phyloP scores from a whole-genome alignment of 1,284 basidiomycete species.

The Microstroma glucosiphilum region DNA sequence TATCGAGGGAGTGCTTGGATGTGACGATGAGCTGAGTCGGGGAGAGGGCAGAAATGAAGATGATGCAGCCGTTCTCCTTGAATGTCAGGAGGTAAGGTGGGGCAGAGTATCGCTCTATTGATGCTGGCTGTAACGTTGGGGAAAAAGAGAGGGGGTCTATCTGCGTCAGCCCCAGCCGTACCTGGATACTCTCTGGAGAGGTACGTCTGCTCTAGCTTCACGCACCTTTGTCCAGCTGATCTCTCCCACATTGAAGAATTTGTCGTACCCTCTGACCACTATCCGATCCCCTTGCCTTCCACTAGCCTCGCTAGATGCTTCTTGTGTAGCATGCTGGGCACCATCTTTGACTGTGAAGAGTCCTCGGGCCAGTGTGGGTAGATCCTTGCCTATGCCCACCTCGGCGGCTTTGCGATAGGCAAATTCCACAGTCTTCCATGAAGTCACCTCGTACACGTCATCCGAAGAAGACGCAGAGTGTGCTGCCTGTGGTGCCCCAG shows the following conservation, averaged over 20 bases:
- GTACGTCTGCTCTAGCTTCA: slow-evolving; percentile 13
- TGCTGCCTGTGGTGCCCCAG: neutral
- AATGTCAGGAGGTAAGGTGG: slow-evolving; percentile 82
- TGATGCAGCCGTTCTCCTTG: slow-evolving; percentile 97
- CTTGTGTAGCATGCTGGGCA: slow-evolving; percentile 20
- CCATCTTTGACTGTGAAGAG: slow-evolving; percentile 39
- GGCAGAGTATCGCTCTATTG: slow-evolving; percentile 58
- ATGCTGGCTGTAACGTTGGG: slow-evolving; percentile 11
- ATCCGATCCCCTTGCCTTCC: slow-evolving; percentile 60
- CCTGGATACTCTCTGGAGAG: neutral
- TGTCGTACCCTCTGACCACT: slow-evolving; percentile 89
- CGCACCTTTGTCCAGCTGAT: slow-evolving; percentile 86
- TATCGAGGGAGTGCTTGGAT: slow-evolving; percentile 67
- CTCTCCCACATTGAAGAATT: slow-evolving; percentile 97
- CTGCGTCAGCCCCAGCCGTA: neutral
- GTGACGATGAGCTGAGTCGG: slow-evolving; percentile 72
- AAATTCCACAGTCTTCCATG: slow-evolving; percentile 47
- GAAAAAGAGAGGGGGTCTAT: slow-evolving; percentile 5
- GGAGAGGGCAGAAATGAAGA: slow-evolving; percentile 84
- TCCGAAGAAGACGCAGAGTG: neutral
- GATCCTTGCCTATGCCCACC: slow-evolving; percentile 19
- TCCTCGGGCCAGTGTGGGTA: slow-evolving; percentile 46
- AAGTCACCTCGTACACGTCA: slow-evolving; percentile 10
- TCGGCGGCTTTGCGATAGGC: slow-evolving; percentile 45
- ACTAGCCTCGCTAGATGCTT: slow-evolving; percentile 21